Evolutionary conservation across 2,329 filamentous ascomycete genomes (phyloP).

Genomic region (Trichophyton mentagrophytes): DNA sequence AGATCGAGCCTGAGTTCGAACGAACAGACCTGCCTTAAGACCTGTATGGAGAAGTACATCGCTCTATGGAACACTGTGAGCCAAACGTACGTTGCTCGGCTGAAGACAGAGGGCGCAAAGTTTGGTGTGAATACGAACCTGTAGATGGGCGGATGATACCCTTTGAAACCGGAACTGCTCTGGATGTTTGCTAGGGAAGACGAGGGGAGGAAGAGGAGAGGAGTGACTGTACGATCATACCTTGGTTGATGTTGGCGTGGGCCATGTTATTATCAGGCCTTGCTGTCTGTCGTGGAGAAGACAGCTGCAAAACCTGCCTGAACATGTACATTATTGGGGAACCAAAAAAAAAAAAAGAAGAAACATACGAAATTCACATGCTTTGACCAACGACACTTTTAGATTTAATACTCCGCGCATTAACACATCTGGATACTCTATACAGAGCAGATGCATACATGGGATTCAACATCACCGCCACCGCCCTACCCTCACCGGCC

Average conservation of each 20-base stretch:
- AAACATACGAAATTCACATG: background rate
- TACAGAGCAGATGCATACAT: background rate
- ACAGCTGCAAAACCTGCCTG: too few species aligned
- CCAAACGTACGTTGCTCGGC: conserved; percentile 49
- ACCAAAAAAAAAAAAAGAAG: background rate
- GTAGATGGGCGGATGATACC: background rate
- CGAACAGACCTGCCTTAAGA: conserved; percentile 58
- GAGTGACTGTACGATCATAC: background rate
- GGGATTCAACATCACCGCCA: background rate
- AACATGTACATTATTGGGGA: background rate
- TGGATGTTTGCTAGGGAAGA: background rate
- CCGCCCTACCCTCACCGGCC: background rate
- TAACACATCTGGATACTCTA: background rate
- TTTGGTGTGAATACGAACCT: background rate
- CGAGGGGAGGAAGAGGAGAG: background rate
- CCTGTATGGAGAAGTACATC: conserved; percentile 81
- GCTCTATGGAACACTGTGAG: conserved; percentile 64
- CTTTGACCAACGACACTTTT: too few species aligned
- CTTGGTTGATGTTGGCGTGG: background rate
- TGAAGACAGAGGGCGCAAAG: conserved; percentile 38
- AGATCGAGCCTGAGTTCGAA: conserved; percentile 52
- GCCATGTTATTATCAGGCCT: background rate
- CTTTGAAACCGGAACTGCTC: background rate
- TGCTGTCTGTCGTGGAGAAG: too few species aligned
- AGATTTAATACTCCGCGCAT: too few species aligned